Evolutionary conservation across 2,329 filamentous ascomycete species (phyloP).

Genomic region (Raffaelea arxii): DNA sequence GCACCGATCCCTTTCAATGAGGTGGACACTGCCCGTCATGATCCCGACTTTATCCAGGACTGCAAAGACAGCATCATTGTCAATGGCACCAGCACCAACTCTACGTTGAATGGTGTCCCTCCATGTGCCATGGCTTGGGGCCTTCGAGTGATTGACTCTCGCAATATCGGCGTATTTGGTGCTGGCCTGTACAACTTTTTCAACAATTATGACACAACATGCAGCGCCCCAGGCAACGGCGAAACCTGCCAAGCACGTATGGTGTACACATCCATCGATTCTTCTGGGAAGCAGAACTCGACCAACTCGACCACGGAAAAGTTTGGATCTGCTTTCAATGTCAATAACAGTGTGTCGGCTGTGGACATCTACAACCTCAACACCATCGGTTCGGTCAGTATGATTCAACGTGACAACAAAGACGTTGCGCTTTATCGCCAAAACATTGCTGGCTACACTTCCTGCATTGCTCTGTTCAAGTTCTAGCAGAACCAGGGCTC

Average conservation of each 20-base stretch:
- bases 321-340: background rate
- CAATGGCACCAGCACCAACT: background rate
- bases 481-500: slow-evolving; percentile 10
- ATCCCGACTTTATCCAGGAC: slow-evolving; percentile 40
- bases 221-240: slow-evolving; percentile 23
- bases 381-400: slow-evolving; percentile 27
- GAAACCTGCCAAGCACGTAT: slow-evolving; percentile 31
- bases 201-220: slow-evolving; percentile 42
- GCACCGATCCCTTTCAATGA: slow-evolving; percentile 40
- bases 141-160: slow-evolving; percentile 44
- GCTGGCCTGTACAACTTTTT: slow-evolving; percentile 53
- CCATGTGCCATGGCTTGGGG: slow-evolving; percentile 53
- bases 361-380: slow-evolving; percentile 33
- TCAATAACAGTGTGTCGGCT: background rate
- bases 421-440: slow-evolving; percentile 13
- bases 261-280: slow-evolving; percentile 23
- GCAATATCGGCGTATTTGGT: slow-evolving; percentile 44
- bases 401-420: slow-evolving; percentile 10
- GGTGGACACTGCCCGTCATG: slow-evolving; percentile 24
- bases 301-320: background rate
- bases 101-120: slow-evolving; percentile 14
- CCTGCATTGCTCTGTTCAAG: slow-evolving; percentile 16
- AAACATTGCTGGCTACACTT: slow-evolving; percentile 15
- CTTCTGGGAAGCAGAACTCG: background rate
- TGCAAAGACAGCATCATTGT: slow-evolving; percentile 18